Conservation (phyloP, 495 filamentous ascomycete species). For the Aspergillus indologenus region DNA sequence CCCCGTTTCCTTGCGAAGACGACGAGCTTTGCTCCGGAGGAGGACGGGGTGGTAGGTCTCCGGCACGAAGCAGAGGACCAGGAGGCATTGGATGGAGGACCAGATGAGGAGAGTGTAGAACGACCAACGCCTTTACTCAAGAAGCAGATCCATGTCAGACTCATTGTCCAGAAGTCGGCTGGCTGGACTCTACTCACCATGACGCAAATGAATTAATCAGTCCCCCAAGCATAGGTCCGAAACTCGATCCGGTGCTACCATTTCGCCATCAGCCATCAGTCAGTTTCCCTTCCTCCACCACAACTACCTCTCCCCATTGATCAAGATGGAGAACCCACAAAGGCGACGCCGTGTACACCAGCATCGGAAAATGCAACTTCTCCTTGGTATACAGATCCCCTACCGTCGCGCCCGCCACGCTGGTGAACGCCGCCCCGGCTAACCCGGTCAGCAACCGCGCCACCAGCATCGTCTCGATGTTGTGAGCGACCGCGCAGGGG, state of each 20-base stretch:
- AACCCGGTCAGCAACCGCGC: constrained; percentile 75
- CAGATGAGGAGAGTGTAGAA: constrained; percentile 79
- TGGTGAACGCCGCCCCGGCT: constrained; percentile 74
- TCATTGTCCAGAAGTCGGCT: too few species aligned
- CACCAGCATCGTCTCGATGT: constrained; percentile 71
- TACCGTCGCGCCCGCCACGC: constrained; percentile 78
- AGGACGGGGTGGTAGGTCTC: constrained; percentile 70
- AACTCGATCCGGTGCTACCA: constrained; percentile 46
- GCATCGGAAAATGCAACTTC: constrained; percentile 64
- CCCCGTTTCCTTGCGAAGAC: constrained; percentile 62
- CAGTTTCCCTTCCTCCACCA: background rate
- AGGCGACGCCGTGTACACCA: constrained; percentile 61
- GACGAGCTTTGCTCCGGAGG: constrained; percentile 53
- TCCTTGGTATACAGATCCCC: constrained; percentile 72
- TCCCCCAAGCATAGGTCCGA: constrained; percentile 42
- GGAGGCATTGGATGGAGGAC: constrained; percentile 51
- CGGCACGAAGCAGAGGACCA: constrained; percentile 66
- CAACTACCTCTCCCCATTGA: too few species aligned
- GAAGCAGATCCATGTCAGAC: too few species aligned
- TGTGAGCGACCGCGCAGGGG: constrained; percentile 73
- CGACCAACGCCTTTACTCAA: constrained; percentile 56
- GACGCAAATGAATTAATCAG: constrained; percentile 65
- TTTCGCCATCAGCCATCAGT: background rate
- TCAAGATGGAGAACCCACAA: constrained; percentile 36
- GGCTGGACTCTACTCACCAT: constrained; percentile 56